Evolutionary conservation across 2,329 filamentous ascomycete species (phyloP), one percentile per base, ranked within the genome.

Genomic region (Colletotrichum sp.): DNA sequence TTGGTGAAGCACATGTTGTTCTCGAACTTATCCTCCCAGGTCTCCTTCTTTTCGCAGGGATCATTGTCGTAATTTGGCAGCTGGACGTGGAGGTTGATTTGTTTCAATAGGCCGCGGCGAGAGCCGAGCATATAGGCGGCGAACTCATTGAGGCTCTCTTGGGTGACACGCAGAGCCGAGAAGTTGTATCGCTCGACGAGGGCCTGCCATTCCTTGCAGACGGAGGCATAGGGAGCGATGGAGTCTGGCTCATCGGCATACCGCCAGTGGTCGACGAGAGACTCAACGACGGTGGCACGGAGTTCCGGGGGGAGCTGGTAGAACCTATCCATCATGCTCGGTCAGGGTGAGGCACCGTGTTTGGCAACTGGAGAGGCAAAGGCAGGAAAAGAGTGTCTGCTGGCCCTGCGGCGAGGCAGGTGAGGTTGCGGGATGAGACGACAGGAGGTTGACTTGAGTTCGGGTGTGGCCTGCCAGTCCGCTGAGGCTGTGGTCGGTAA

Each of bases 171-270:
- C 21, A 81, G 70, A 16, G 65, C 61, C 12, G 65, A 43, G 66
- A 81, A 80, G 70, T 75, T 79, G 69, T 72, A 69, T 47, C 75
- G 73, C 67, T 81, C 79, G 34, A 80, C 66, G 47, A 75, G 70
- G 15, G 72, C 75, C 15, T 79, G 78, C 79, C 79, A 81, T 24
- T 79, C 76, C 59, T 66, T 65, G 70, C 78, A 79, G 62, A 81
- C 79, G 16, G 76, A 74, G 29, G 79, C 79, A 54, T 79, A 79
- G 33, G 70, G 70, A 12, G 78, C 70, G 51, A 74, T 64, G 51
- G 69, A 72, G 8, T 65, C 70, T 58, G 65, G 38, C 11, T 77
- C 74, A 18, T 78, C 76, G 18, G 74, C 66, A 9, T 73, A 55
- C 12, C 58, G 36, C 77, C 77, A 78, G 34, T 55, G 33, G 68